A percentile compares a stretch with the other conserved stretches of the same genome.
phyloP scores from a whole-genome alignment of 176 grass and related monocot species.

The Calamus simplicifolius region DNA sequence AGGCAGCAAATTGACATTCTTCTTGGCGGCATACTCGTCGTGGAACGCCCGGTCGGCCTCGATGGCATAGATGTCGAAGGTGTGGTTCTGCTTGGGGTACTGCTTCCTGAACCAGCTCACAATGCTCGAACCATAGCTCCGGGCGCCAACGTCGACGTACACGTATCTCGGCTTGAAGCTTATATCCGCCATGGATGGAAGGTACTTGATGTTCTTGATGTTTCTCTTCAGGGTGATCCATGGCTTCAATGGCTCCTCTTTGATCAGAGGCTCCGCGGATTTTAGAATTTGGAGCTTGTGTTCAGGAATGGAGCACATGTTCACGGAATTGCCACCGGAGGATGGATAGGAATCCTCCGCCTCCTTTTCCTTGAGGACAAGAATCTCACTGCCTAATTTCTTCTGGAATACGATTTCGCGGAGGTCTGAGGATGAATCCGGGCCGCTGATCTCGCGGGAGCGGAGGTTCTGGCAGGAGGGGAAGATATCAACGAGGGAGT shows the following conservation, averaged over 20 bases:
- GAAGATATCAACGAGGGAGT: conserved; percentile 41
- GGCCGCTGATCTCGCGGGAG: conserved; percentile 29
- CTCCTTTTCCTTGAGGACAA: conserved; percentile 4
- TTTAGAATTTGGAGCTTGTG: conserved; percentile 39
- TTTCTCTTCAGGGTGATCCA: conserved; percentile 70
- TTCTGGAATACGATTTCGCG: conserved; percentile 57
- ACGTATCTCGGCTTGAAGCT: conserved; percentile 55
- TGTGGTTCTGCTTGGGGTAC: conserved; percentile 80
- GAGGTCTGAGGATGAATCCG: conserved; percentile 18
- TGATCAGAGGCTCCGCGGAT: conserved; percentile 50
- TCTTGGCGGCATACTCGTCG: conserved; percentile 46
- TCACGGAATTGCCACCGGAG: conserved; percentile 20
- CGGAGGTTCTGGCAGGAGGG: conserved; percentile 29
- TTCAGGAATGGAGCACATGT: conserved; percentile 25
- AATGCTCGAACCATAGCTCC: conserved; percentile 70
- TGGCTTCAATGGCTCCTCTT: conserved; percentile 52
- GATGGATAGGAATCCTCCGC: conserved; percentile 12
- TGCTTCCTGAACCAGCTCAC: conserved; percentile 75
- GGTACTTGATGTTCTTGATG: conserved; percentile 54
- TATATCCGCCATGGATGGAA: conserved; percentile 49
- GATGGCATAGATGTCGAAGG: conserved; percentile 61
- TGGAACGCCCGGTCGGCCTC: conserved; percentile 69
- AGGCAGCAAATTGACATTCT: conserved; percentile 46
- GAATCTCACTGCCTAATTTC: conserved; percentile 16
- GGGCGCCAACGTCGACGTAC: conserved; percentile 63